Conservation (phyloP, 306 rosid species). For the Boehmeria nivea region DNA sequence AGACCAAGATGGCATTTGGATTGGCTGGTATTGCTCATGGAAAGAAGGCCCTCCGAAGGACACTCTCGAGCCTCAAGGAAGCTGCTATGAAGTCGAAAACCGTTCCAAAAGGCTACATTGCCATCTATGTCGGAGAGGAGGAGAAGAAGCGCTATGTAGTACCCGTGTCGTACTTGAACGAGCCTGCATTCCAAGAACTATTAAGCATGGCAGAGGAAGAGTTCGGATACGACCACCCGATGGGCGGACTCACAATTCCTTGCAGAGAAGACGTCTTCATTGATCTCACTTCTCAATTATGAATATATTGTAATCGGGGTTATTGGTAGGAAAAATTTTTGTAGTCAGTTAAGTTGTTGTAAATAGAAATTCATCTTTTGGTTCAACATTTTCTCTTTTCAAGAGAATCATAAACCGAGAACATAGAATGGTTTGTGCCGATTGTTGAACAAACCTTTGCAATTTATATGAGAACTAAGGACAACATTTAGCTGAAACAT, state of each 20-base stretch:
- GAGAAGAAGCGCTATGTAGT: constrained; percentile 22
- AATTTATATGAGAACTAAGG: too few relatives aligned
- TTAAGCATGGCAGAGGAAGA: constrained; percentile 24
- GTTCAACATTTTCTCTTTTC: too few relatives aligned
- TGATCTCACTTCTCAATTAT: constrained; percentile 12
- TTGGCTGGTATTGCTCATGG: constrained; percentile 13
- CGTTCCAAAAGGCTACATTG: constrained; percentile 1
- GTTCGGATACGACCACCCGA: constrained; percentile 27
- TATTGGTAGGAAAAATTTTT: too few relatives aligned
- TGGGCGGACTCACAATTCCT: constrained; percentile 26
- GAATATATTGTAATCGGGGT: too few relatives aligned
- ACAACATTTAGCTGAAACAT: too few relatives aligned
- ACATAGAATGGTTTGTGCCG: too few relatives aligned
- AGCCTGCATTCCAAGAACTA: constrained; percentile 22
- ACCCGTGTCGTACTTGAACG: constrained; percentile 20
- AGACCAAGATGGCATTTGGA: constrained; percentile 15
- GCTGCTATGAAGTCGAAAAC: background rate
- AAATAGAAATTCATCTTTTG: too few relatives aligned
- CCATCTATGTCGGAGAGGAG: constrained; percentile 26
- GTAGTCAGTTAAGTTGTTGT: too few relatives aligned
- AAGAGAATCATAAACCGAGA: too few relatives aligned
- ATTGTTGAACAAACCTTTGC: too few relatives aligned
- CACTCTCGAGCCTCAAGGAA: background rate
- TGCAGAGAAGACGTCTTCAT: constrained; percentile 22
- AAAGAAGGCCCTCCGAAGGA: constrained; percentile 18